Evolutionary conservation across 2,329 filamentous ascomycete genomes (phyloP), one percentile per base, ranked within the genome.

Genomic region (Ustulina deusta): DNA sequence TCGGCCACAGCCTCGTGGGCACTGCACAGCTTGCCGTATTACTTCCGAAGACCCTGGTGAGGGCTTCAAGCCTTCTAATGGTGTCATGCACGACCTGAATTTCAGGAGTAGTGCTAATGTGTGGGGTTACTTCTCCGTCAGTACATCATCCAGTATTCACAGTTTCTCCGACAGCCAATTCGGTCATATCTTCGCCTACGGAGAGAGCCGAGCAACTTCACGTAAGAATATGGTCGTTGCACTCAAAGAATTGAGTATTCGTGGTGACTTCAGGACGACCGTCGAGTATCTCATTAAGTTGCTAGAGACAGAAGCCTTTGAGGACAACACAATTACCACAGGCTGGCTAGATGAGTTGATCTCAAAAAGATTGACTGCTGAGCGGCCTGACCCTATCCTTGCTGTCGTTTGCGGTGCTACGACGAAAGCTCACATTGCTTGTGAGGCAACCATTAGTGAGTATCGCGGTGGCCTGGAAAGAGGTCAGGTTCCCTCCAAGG

Each of bases 101-200:
- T 99, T 99, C 89, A 90, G 96, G 79, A 97, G 92, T 85, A 97
- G 94, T 80, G 98, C 96, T 71, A 99, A 99, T 75, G 96, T 98
- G 64, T 99, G 96, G 96, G 96, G 96, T 87, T 99, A 99, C 83
- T 99, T 99, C 89, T 99, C 96, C 61, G 96, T 99, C 80, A 93
- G 94, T 84, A 96, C 94, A 10, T 91, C 94, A 63, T 95, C 94
- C 84, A 94, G 94, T 82, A 99, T 99, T 73, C 96, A 99, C 89
- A 97, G 93, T 82, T 99, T 97, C 87, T 98, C 96, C 7, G 96
- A 99, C 84, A 97, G 93, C 78, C 96, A 99, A 79, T 99, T 99
- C 76, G 96, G 96, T 83, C 96, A 99, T 83, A 99, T 99, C 75
- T 99, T 99, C 81, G 97, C 96, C 60, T 99, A 98, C 76, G 96